Evolutionary conservation across 2,329 filamentous ascomycete species (phyloP), one percentile per base, ranked within the genome.

Genomic region (Colletotrichum spaethianum): DNA sequence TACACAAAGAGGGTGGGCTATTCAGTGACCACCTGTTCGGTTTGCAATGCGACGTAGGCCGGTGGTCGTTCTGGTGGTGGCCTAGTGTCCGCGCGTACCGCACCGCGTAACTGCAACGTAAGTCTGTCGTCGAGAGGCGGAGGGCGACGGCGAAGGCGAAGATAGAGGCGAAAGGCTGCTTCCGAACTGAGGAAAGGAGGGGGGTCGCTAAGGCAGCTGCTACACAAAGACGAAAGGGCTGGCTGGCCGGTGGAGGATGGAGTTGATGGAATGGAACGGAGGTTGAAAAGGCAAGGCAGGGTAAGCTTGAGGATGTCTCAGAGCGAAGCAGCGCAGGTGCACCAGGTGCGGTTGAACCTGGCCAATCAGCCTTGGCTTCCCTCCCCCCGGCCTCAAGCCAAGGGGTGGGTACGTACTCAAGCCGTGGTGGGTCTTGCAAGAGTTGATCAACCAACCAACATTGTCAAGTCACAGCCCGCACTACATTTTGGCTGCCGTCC

Each of bases 51-150:
- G 69, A 70, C 46, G 59, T 40, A 44, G 28, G 18, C 31, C 40
- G 55, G 16, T 33, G 33, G 36, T 61, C 26, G 48, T 65, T 38
- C 18, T 52, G 60, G 23, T 52, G 42, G 61, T 31, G 44, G 55
- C 67, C 65, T 62, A 63, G 64, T 59, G 70, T 74, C 72, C 72
- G 70, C 72, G 70, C 55, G 64, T 74, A 68, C 70, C 70, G 70
- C 69, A 72, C 60, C 64, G 64, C 64, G 64, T 68, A 42, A 52
- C 59, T 63, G 60, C 38, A 52, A 63, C 60, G 63, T 53, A 62
- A 63, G 57, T 67, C 46, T 46, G 36, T 57, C 55, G 55, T 57
- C 36, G 36, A 40, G 36, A 40, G 33, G 55, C n/a, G 23, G n/a
- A 36, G 55, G 61, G 59, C 26, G 38, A 48, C 46, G 31, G 31